Conservation (phyloP, 2,329 filamentous ascomycete species). For the Biscogniauxia marginata region DNA sequence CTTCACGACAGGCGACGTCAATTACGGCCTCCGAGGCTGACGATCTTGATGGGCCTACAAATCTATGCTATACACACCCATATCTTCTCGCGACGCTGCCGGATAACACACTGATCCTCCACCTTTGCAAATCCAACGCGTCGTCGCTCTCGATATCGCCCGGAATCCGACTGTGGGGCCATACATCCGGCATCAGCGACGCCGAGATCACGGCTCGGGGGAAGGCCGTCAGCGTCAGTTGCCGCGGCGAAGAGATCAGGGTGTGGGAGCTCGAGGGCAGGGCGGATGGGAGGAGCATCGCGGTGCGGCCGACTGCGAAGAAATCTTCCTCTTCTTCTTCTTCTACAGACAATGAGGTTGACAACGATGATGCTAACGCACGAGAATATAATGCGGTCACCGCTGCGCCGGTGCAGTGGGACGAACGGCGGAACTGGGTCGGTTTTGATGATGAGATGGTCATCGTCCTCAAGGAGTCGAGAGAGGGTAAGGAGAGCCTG, state of each 20-base stretch:
- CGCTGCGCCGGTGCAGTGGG: conserved; percentile 34
- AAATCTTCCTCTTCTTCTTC: no score
- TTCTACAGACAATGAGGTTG: conserved; percentile 21
- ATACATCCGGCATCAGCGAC: conserved; percentile 84
- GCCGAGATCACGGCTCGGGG: conserved; percentile 82
- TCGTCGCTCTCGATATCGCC: conserved; percentile 66
- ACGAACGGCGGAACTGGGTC: conserved; percentile 63
- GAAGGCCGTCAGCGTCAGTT: conserved; percentile 87
- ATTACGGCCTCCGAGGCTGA: not conserved
- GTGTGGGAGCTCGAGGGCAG: conserved; percentile 88
- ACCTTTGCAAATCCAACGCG: conserved; percentile 73
- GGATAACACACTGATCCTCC: conserved; percentile 83
- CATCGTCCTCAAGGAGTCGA: conserved; percentile 75
- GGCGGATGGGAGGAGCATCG: conserved; percentile 47
- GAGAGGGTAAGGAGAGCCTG: conserved; percentile 67
- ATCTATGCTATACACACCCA: conserved; percentile 72
- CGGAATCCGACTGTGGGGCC: conserved; percentile 81
- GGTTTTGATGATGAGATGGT: conserved; percentile 92
- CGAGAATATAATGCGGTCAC: not conserved
- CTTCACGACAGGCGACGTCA: conserved; percentile 15
- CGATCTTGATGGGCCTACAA: conserved; percentile 50
- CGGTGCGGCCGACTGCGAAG: conserved; percentile 44
- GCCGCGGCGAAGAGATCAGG: conserved; percentile 73
- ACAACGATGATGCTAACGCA: conserved; percentile 2
- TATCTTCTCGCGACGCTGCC: conserved; percentile 81